Evolutionary conservation across 1,284 basidiomycete species (phyloP).

Genomic region (Caloboletus firmus): DNA sequence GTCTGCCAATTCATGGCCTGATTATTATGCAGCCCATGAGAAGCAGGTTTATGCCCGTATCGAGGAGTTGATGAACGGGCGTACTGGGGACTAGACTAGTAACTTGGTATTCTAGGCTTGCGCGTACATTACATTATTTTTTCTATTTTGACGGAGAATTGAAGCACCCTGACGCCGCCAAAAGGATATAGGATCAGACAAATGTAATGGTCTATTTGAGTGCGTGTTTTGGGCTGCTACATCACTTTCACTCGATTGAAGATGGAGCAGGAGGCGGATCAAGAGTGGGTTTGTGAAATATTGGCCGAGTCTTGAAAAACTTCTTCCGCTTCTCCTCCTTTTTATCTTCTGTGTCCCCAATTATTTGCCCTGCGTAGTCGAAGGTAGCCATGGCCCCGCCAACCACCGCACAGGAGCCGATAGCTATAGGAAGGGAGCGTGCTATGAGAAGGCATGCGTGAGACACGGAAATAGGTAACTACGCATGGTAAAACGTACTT

Average conservation of each 20-base stretch:
- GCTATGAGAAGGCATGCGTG: slow-evolving; percentile 43
- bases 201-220: slow-evolving; percentile 17
- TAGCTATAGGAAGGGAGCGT: slow-evolving; percentile 81
- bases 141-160: background rate
- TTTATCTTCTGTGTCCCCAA: slow-evolving; percentile 42
- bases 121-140: background rate
- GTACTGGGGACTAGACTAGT: slow-evolving; percentile 6
- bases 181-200: background rate
- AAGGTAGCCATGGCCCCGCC: slow-evolving; percentile 83
- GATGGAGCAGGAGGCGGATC: slow-evolving; percentile 16
- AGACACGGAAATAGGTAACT: slow-evolving; percentile 4
- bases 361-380: slow-evolving; percentile 75
- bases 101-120: background rate
- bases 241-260: slow-evolving; percentile 25
- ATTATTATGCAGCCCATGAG: slow-evolving; percentile 52
- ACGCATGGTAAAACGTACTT: slow-evolving; percentile 45
- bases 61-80: slow-evolving; percentile 33
- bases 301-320: slow-evolving; percentile 64
- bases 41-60: slow-evolving; percentile 40
- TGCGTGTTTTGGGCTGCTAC: slow-evolving; percentile 7
- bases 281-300: slow-evolving; percentile 39
- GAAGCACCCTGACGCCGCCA: background rate
- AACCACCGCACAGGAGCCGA: slow-evolving; percentile 79
- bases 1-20: slow-evolving; percentile 52
- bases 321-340: slow-evolving; percentile 63